phyloP scores from a whole-genome alignment of 2,329 filamentous ascomycete genomes.

The Mycocentrospora acerina region DNA sequence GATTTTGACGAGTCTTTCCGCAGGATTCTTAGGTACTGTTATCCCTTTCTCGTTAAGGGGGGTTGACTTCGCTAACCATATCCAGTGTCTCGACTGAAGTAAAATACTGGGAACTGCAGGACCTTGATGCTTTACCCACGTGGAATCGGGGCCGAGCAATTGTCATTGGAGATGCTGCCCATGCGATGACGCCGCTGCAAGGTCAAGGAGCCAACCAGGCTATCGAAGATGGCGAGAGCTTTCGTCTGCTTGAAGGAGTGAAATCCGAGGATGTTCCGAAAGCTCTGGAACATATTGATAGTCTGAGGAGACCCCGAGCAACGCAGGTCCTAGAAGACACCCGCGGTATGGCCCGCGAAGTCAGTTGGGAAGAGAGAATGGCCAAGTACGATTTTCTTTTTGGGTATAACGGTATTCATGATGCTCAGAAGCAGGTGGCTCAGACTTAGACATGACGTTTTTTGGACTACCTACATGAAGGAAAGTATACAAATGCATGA shows the following conservation, averaged over 20 bases:
- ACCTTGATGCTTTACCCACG: constrained; percentile 7
- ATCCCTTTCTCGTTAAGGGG: neutral
- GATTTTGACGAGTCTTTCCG: constrained; percentile 35
- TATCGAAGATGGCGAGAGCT: constrained; percentile 38
- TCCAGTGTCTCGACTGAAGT: constrained; percentile 4
- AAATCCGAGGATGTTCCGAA: constrained; percentile 2
- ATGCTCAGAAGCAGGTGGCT: neutral
- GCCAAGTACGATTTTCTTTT: constrained; percentile 1
- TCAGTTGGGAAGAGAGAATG: constrained; percentile 1
- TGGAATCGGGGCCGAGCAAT: constrained; percentile 46
- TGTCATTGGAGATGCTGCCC: too few species aligned
- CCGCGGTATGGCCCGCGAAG: constrained; percentile 1
- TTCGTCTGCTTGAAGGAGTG: constrained; percentile 22
- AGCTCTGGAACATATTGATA: constrained; percentile 2
- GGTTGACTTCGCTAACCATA: neutral
- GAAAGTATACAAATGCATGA: too few species aligned
- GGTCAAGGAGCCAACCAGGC: constrained; percentile 58
- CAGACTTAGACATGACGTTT: too few species aligned
- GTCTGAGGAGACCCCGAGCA: constrained; percentile 4
- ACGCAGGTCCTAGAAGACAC: constrained; percentile 5
- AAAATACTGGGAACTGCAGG: constrained; percentile 7
- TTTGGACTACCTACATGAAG: too few species aligned
- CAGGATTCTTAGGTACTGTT: constrained; percentile 4
- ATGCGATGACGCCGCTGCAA: constrained; percentile 54
- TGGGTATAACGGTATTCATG: constrained; percentile 1